phyloP scores from a whole-genome alignment of 331 rosid genomes.

The Stylosanthes scabra region DNA sequence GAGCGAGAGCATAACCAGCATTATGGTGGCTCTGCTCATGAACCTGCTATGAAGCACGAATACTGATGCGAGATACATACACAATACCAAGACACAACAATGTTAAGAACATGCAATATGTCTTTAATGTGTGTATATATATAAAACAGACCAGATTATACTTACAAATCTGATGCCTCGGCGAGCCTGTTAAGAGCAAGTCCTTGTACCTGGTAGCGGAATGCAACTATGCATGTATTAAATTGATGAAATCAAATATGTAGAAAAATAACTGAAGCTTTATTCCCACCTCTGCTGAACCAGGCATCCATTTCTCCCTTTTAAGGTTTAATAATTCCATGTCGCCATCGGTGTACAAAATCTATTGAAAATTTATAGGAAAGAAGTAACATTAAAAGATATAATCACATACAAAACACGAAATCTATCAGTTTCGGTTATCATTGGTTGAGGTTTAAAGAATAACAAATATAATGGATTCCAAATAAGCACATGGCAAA shows the following conservation, averaged over 20 bases:
- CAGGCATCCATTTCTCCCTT: constrained; percentile 60
- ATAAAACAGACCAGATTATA: not conserved
- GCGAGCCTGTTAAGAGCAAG: constrained; percentile 48
- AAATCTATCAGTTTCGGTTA: constrained; percentile 17
- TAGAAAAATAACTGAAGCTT: not conserved
- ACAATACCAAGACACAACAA: no score
- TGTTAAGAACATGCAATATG: no score
- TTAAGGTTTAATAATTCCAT: constrained; percentile 64
- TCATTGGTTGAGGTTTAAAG: constrained; percentile 37
- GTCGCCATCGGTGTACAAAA: constrained; percentile 69
- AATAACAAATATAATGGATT: constrained; percentile 14
- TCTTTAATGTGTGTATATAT: no score
- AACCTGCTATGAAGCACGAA: no score
- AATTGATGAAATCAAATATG: not conserved
- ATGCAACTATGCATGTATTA: constrained; percentile 24
- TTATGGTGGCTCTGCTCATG: not conserved
- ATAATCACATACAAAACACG: not conserved
- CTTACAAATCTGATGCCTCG: constrained; percentile 61
- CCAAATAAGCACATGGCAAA: not conserved
- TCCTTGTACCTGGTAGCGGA: constrained; percentile 51
- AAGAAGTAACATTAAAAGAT: not conserved
- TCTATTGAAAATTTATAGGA: constrained; percentile 45
- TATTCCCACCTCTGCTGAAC: constrained; percentile 43
- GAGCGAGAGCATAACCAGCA: not conserved
- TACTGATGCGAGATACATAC: no score